These are phyloP conservation scores for Rhypophila decipiens DNA, from an alignment of 495 filamentous ascomycete genomes.

Conservation along the genomic window DNA sequence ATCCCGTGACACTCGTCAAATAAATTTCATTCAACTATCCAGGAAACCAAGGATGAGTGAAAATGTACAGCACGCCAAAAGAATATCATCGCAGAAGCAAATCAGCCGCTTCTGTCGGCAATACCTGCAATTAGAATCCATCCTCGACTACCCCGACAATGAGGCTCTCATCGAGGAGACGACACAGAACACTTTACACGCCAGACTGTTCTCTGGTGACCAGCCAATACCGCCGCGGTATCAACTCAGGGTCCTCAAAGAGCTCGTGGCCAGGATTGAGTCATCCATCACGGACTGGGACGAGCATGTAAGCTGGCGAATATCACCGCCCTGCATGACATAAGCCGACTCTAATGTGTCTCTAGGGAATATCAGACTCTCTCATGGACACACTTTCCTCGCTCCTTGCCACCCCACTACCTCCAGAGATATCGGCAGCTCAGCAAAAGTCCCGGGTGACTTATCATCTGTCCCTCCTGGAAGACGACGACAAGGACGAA, in stretches of 20 bases:
- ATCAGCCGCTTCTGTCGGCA: slow-evolving; percentile 36
- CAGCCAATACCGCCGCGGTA: slow-evolving; percentile 53
- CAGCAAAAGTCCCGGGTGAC: slow-evolving; percentile 72
- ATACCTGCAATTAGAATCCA: slow-evolving; percentile 32
- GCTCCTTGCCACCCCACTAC: slow-evolving; percentile 53
- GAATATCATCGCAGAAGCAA: too few species aligned
- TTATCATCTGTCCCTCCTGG: slow-evolving; percentile 50
- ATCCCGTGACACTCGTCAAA: too few species aligned
- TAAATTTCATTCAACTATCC: neutral
- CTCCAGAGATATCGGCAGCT: slow-evolving; percentile 53
- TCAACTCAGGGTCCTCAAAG: slow-evolving; percentile 64
- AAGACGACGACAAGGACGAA: slow-evolving; percentile 2
- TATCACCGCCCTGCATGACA: neutral
- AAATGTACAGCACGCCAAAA: too few species aligned
- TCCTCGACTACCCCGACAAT: slow-evolving; percentile 27
- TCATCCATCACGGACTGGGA: slow-evolving; percentile 66
- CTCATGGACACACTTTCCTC: slow-evolving; percentile 56
- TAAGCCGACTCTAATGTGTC: too few species aligned
- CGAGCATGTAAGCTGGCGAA: slow-evolving; percentile 60
- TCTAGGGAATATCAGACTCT: slow-evolving; percentile 73
- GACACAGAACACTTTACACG: slow-evolving; percentile 58
- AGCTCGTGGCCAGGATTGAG: slow-evolving; percentile 60
- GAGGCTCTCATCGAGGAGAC: slow-evolving; percentile 25
- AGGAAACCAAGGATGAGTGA: neutral
- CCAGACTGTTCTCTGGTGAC: slow-evolving; percentile 55